Conservation (phyloP, 352 stramenopile genomes). For the Phytophthora palmivora region DNA sequence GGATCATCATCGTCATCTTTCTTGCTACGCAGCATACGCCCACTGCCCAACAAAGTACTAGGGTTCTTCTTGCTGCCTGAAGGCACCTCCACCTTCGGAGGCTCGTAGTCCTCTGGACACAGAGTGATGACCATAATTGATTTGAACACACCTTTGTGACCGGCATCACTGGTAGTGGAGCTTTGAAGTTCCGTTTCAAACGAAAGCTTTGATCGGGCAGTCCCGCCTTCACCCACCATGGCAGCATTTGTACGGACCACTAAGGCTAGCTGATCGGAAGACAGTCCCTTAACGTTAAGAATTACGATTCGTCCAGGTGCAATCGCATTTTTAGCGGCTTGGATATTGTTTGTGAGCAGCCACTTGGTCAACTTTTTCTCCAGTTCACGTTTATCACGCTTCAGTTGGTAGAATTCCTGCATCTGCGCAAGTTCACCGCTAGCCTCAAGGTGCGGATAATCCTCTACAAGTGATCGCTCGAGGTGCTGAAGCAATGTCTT, state of each 20-base stretch:
- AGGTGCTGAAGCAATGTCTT: slow-evolving; percentile 61
- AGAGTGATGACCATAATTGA: slow-evolving; percentile 77
- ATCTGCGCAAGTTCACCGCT: slow-evolving; percentile 70
- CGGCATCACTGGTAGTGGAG: slow-evolving; percentile 14
- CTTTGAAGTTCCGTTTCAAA: slow-evolving; percentile 48
- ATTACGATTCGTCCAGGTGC: slow-evolving; percentile 64
- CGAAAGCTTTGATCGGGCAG: slow-evolving; percentile 49
- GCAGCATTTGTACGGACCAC: slow-evolving; percentile 63
- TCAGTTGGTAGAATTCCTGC: slow-evolving; percentile 72
- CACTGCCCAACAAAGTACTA: slow-evolving; percentile 32
- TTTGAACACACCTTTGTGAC: slow-evolving; percentile 66
- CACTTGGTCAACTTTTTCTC: slow-evolving; percentile 79
- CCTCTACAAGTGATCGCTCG: slow-evolving; percentile 52
- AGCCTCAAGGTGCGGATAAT: slow-evolving; percentile 68
- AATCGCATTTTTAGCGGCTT: slow-evolving; percentile 68
- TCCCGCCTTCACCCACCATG: slow-evolving; percentile 28
- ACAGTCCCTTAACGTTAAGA: slow-evolving; percentile 74
- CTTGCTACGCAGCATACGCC: slow-evolving; percentile 61
- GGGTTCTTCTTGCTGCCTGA: slow-evolving; percentile 25
- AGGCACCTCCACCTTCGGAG: slow-evolving; percentile 41
- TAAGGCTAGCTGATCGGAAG: slow-evolving; percentile 62
- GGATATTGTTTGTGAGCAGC: slow-evolving; percentile 72
- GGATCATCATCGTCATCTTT: slow-evolving; percentile 53
- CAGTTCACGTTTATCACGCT: slow-evolving; percentile 71
- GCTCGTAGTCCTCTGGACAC: slow-evolving; percentile 69